Base-by-base conservation (phyloP, 2,329 filamentous ascomycete genomes). In the Chalara sp. region DNA sequence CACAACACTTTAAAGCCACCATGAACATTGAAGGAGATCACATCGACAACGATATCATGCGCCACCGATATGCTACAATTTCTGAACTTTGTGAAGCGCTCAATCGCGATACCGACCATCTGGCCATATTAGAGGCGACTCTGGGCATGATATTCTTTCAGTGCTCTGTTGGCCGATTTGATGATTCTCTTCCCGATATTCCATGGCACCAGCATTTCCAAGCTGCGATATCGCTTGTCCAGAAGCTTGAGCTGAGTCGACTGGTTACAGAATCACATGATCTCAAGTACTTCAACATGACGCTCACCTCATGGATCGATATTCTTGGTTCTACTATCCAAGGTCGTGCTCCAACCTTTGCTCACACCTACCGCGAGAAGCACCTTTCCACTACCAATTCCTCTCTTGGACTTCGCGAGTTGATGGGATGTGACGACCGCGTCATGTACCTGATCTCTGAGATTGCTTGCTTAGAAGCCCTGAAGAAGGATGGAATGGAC, bases 391-490 rank as follows among this genome's bases (percentile, higher is more conserved):
- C 71, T 8, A 68, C 71, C 56, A 79, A 80, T 67, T 61, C 76
- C 28, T 80, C 75, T 50, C 74, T 84, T 11, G 93, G 93, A 8
- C 79, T 99, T 37, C 84, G 86, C 48, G 90, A 95, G 72, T 79
- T 97, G 47, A 97, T 97, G 91, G 93, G 93, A 60, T 97, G 93
- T 68, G 92, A 97, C 57, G 93, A 99, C 70, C 83, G 84, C 28
- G 87, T 97, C 70, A 96, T 99, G 90, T 97, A 96, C 69, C 77
- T 97, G 62, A 95, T 99, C 67, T 95, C 90, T 2, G 93, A 99
- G 72, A 96, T 97, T 62, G 89, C 92, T 49, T 97, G 93, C 69
- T 82, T 99, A 48, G 93, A 97, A 68, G 87, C 88, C 4, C 80
- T 96, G 57, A 95, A 93, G 75, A 73, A 76, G 39, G 82, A 87